These are phyloP conservation scores for Wickerhamiella allomyrinae DNA, from an alignment of 805 yeast species.

Conservation along the genomic window DNA sequence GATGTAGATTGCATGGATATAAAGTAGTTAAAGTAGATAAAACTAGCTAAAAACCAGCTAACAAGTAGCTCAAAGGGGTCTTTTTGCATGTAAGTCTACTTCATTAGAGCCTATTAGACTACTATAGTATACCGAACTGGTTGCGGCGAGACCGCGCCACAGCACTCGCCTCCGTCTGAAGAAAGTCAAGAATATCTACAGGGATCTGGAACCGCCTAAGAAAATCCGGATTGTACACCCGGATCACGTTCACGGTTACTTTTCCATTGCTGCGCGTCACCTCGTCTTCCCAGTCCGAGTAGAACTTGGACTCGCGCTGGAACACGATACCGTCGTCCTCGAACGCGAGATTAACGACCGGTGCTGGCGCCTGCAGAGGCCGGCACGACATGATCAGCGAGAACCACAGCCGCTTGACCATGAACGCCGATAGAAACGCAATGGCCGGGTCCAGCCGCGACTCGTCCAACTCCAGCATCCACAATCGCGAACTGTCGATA, in stretches of 20 bases:
- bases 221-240: not conserved
- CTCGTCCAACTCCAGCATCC: slow-evolving; percentile 19
- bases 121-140: too few relatives aligned
- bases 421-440: slow-evolving; percentile 18
- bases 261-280: not conserved
- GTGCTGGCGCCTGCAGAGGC: slow-evolving; percentile 10
- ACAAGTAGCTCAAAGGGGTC: too few relatives aligned
- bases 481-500: slow-evolving; percentile 10
- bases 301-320: slow-evolving; percentile 9
- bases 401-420: slow-evolving; percentile 11
- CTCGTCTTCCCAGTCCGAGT: slow-evolving; percentile 16
- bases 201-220: not conserved
- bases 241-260: not conserved
- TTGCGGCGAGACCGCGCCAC: not conserved
- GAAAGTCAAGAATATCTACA: slow-evolving; percentile 4
- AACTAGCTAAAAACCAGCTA: too few relatives aligned
- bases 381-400: slow-evolving; percentile 3
- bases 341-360: slow-evolving; percentile 12
- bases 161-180: slow-evolving; percentile 7
- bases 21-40: not conserved
- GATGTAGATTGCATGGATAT: not conserved
- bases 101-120: too few relatives aligned
- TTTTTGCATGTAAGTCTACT: too few relatives aligned
- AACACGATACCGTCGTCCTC: slow-evolving; percentile 15
- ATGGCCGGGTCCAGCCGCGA: slow-evolving; percentile 14